Percentiles rank a stretch among this genome's conserved stretches.
Conservation (phyloP, 2,329 filamentous ascomycete species). For the Grosmannia penicillata region DNA sequence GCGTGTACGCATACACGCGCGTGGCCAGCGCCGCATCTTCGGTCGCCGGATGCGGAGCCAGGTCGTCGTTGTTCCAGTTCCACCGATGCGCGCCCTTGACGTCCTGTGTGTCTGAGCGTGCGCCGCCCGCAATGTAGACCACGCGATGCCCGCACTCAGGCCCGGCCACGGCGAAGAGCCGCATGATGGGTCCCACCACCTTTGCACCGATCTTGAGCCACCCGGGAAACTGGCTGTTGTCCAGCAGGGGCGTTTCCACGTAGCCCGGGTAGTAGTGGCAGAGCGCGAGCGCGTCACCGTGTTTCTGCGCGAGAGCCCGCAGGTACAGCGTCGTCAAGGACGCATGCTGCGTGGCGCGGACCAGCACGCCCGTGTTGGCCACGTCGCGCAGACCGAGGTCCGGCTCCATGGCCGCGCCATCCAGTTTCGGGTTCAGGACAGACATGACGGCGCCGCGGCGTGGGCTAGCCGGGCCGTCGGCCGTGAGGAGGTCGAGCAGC, state of each 20-base stretch:
- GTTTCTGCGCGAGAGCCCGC: constrained; percentile 2
- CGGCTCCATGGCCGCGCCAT: not conserved
- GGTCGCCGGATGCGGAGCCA: not conserved
- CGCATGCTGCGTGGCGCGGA: not conserved
- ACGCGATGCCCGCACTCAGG: constrained; percentile 4
- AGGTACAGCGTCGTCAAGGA: constrained; percentile 1
- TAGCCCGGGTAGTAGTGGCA: constrained; percentile 7
- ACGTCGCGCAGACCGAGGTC: constrained; percentile 4
- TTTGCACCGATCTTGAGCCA: not conserved
- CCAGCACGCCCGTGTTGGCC: not conserved
- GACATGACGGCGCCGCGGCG: constrained; percentile 12
- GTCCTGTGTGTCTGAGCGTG: no score
- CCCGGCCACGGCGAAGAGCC: not conserved
- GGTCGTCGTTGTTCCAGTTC: not conserved
- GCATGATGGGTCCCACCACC: not conserved
- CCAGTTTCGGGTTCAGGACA: constrained; percentile 14
- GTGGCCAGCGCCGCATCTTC: not conserved
- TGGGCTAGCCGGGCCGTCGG: not conserved
- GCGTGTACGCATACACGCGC: constrained; percentile 3
- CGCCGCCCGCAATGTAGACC: not conserved
- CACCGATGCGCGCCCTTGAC: constrained; percentile 6
- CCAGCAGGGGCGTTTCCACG: constrained; percentile 1
- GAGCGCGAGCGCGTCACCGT: constrained; percentile 1
- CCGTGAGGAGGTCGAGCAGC: constrained; percentile 17
- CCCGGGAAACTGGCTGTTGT: constrained; percentile 1